Evolutionary conservation across 257 asterid species (phyloP).

Genomic region (Misopates orontium): DNA sequence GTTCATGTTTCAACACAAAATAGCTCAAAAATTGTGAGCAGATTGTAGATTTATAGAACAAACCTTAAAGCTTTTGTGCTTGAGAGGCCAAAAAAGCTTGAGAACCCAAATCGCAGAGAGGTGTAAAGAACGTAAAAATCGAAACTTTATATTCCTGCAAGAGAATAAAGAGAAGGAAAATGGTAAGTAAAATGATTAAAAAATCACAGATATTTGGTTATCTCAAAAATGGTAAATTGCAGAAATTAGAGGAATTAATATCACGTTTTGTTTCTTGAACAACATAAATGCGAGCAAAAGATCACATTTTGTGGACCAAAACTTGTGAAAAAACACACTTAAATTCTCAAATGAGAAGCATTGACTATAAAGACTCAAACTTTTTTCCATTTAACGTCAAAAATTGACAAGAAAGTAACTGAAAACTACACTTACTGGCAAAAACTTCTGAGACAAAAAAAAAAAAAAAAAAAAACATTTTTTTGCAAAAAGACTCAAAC

Average conservation of each 20-base stretch:
- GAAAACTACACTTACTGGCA: background rate
- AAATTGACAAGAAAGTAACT: constrained; percentile 10
- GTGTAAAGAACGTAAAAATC: background rate
- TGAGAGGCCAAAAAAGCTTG: background rate
- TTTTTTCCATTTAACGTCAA: constrained; percentile 27
- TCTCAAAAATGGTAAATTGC: constrained; percentile 26
- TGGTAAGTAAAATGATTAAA: constrained; percentile 14
- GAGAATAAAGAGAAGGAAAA: constrained; percentile 14
- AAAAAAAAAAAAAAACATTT: background rate
- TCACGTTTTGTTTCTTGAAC: no score
- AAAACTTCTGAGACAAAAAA: background rate
- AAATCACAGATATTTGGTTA: background rate
- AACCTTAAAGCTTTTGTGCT: constrained; percentile 21
- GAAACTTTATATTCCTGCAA: constrained; percentile 16
- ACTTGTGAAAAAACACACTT: constrained; percentile 11
- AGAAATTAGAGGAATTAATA: no score
- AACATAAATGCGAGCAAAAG: constrained; percentile 1
- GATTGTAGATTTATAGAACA: constrained; percentile 11
- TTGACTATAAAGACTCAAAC: constrained; percentile 16
- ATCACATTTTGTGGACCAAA: constrained; percentile 24
- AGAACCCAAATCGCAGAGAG: constrained; percentile 25
- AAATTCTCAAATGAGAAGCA: constrained; percentile 2
- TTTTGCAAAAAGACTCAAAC: background rate
- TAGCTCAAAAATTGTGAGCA: no score
- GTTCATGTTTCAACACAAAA: constrained; percentile 19